A percentile compares a stretch with the other conserved stretches of the same genome.
phyloP scores from a whole-genome alignment of 805 yeast genomes.

The Saccharomyces cerevisiae region DNA sequence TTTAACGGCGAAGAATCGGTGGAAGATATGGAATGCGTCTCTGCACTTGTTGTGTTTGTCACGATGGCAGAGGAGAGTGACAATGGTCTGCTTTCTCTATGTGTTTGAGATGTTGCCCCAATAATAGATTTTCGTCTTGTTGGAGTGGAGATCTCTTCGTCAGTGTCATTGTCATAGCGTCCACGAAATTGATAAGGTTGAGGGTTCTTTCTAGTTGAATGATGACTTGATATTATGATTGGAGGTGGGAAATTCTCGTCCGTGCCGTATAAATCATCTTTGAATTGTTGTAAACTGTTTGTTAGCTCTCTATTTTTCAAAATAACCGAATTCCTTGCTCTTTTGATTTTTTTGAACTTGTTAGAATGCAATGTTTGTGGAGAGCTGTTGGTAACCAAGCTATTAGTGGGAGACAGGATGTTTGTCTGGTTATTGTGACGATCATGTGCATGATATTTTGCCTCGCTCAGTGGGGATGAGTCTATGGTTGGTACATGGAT shows the following conservation, averaged over 20 bases:
- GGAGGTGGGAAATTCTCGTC: slow-evolving; percentile 5
- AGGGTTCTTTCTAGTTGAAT: not conserved
- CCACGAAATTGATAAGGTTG: not conserved
- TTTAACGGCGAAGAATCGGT: slow-evolving; percentile 14
- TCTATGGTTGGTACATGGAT: not conserved
- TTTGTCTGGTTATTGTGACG: not conserved
- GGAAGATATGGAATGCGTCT: slow-evolving; percentile 4
- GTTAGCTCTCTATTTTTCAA: slow-evolving; percentile 26
- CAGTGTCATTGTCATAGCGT: slow-evolving; percentile 2
- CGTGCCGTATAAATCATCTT: slow-evolving; percentile 30
- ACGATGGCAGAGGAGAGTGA: slow-evolving; percentile 21
- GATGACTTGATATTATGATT: not conserved
- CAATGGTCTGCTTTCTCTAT: slow-evolving; percentile 2
- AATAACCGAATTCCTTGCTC: slow-evolving; percentile 22
- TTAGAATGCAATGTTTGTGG: slow-evolving; percentile 5
- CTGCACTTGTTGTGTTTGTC: slow-evolving; percentile 25
- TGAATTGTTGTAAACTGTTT: slow-evolving; percentile 29
- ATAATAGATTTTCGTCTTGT: slow-evolving; percentile 16
- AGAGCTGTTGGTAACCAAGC: not conserved
- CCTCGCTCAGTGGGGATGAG: slow-evolving; percentile 15
- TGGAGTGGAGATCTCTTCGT: slow-evolving; percentile 15
- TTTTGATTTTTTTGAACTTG: slow-evolving; percentile 21
- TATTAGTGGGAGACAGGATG: not conserved
- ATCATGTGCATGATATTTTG: not conserved
- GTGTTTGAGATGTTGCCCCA: slow-evolving; percentile 7